These are phyloP conservation scores for Corylus heterophylla DNA, from an alignment of 306 rosid genomes.

Conservation along the genomic window DNA sequence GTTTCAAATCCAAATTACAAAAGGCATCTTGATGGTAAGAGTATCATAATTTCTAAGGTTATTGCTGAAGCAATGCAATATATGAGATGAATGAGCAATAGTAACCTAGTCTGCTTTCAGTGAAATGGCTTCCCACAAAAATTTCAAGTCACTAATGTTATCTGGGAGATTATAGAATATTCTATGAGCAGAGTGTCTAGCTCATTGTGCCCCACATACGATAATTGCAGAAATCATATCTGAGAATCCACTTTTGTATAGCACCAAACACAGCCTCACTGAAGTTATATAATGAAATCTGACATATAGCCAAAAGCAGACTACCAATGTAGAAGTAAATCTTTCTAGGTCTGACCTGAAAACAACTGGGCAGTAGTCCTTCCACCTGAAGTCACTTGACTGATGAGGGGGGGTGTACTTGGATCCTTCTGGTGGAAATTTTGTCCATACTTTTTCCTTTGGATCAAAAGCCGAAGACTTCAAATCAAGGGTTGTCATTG, in stretches of 20 bases:
- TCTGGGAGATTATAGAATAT: background rate
- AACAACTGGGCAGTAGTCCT: slow-evolving; percentile 95
- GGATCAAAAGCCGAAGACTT: slow-evolving; percentile 92
- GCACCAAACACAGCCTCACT: background rate
- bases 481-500: slow-evolving; percentile 78
- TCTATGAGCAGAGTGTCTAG: background rate
- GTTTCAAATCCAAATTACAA: slow-evolving; percentile 2
- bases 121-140: background rate
- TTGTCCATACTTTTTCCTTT: slow-evolving; percentile 91
- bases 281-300: background rate
- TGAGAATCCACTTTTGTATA: background rate
- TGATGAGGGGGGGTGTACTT: slow-evolving; percentile 94
- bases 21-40: background rate
- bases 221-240: background rate
- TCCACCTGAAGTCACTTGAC: slow-evolving; percentile 88
- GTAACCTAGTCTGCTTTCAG: background rate
- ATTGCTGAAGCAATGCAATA: background rate
- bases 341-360: slow-evolving; percentile 63
- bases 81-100: background rate
- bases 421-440: slow-evolving; percentile 94
- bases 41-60: background rate
- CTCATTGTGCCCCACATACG: background rate
- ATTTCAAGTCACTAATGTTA: background rate
- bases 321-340: slow-evolving; percentile 15
- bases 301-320: slow-evolving; percentile 5